Percentiles rank a stretch among this genome's conserved stretches.
These are phyloP conservation scores for Mortierella sp. DNA, from an alignment of 371 early-diverging fungal species.

Conservation along the genomic window DNA sequence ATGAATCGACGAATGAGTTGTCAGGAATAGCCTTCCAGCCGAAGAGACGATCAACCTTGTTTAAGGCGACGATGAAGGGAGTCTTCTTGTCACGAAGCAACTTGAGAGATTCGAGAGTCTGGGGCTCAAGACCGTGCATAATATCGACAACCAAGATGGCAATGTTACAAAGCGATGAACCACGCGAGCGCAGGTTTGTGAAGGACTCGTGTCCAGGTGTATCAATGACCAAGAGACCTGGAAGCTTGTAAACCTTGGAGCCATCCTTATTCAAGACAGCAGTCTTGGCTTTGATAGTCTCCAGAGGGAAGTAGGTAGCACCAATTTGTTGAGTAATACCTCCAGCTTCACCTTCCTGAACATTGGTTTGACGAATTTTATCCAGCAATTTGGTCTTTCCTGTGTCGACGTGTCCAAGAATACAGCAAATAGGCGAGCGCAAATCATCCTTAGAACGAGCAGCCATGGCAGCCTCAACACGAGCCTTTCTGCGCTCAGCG, in stretches of 20 bases:
- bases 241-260: slow-evolving; percentile 83
- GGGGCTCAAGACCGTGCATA: slow-evolving; percentile 99
- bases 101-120: slow-evolving; percentile 98
- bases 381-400: slow-evolving; percentile 99
- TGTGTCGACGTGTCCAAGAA: slow-evolving; percentile 99
- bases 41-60: slow-evolving; percentile 99
- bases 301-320: slow-evolving; percentile 99
- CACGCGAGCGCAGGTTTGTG: slow-evolving; percentile 98
- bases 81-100: slow-evolving; percentile 96
- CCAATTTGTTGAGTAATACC: slow-evolving; percentile 99
- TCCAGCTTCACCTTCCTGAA: slow-evolving; percentile 99
- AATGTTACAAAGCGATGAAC: slow-evolving; percentile 99
- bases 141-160: slow-evolving; percentile 99
- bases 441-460: slow-evolving; percentile 90
- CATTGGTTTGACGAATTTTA: slow-evolving; percentile 99
- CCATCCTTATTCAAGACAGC: slow-evolving; percentile 74
- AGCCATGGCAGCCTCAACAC: slow-evolving; percentile 84
- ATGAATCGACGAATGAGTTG: slow-evolving; percentile 85
- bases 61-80: slow-evolving; percentile 99
- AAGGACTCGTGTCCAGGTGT: slow-evolving; percentile 99
- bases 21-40: slow-evolving; percentile 94
- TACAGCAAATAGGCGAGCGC: slow-evolving; percentile 99
- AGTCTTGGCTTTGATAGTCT: slow-evolving; percentile 94
- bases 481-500: slow-evolving; percentile 79
- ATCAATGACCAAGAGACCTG: slow-evolving; percentile 99